These are phyloP conservation scores for Fusarium sp. DNA, from an alignment of 2,329 filamentous ascomycete species.

Conservation along the genomic window DNA sequence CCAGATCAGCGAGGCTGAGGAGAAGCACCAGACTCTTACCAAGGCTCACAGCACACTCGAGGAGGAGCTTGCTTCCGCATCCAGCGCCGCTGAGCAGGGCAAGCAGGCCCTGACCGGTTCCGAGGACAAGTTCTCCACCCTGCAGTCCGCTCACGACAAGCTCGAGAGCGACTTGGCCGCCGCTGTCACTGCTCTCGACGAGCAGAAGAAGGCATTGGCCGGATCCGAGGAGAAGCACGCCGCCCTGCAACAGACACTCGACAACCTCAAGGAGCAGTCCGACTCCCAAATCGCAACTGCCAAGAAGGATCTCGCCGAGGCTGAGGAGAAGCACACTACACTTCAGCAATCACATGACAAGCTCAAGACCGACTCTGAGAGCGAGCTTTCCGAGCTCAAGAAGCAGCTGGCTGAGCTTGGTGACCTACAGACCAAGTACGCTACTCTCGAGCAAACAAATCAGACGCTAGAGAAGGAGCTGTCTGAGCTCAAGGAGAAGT, in stretches of 20 bases:
- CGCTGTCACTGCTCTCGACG: conserved; percentile 47
- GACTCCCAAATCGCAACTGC: conserved; percentile 47
- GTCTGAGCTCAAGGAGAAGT: conserved; percentile 52
- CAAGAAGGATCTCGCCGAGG: conserved; percentile 44
- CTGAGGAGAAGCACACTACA: conserved; percentile 47
- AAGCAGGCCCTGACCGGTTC: conserved; percentile 48
- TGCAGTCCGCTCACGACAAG: conserved; percentile 49
- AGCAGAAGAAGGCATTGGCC: conserved; percentile 49
- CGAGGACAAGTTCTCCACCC: conserved; percentile 47
- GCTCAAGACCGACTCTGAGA: conserved; percentile 50
- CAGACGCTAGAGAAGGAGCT: conserved; percentile 45
- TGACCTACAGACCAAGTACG: conserved; percentile 53
- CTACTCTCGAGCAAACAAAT: conserved; percentile 50
- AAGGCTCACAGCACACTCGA: conserved; percentile 51
- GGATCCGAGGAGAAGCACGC: conserved; percentile 49
- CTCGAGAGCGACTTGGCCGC: conserved; percentile 49
- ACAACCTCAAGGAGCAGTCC: conserved; percentile 48
- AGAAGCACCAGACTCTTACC: conserved; percentile 54
- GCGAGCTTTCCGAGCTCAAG: conserved; percentile 49
- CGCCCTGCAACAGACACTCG: conserved; percentile 47
- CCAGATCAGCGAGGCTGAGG: conserved; percentile 53
- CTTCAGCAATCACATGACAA: conserved; percentile 50
- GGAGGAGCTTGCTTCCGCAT: conserved; percentile 51
- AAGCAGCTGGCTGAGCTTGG: conserved; percentile 52
- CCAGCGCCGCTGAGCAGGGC: conserved; percentile 48